Percentiles rank a stretch among this genome's conserved stretches.
Evolutionary conservation across 306 rosid genomes (phyloP).

Genomic region (Pachyrhizus erosus): DNA sequence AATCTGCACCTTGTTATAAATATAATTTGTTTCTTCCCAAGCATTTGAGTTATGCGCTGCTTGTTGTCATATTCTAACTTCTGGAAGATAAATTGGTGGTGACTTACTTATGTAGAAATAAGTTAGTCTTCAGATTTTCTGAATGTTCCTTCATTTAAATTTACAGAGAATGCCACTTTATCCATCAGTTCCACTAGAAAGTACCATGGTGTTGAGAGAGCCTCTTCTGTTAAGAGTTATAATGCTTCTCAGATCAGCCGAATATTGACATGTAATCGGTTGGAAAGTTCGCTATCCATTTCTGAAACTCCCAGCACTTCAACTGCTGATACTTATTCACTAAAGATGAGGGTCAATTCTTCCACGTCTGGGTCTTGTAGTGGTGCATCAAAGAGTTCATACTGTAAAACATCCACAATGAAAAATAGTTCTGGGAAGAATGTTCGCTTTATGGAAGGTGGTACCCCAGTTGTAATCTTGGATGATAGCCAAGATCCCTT

Average conservation of each 20-base stretch:
- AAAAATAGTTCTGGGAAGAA: constrained; percentile 56
- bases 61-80: constrained; percentile 15
- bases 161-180: constrained; percentile 52
- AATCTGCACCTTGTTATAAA: constrained; percentile 10
- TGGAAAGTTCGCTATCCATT: constrained; percentile 55
- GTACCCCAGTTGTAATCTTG: constrained; percentile 48
- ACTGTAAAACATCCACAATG: constrained; percentile 42
- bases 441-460: constrained; percentile 47
- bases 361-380: constrained; percentile 68
- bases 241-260: constrained; percentile 48
- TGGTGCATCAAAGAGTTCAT: constrained; percentile 64
- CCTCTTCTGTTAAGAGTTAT: constrained; percentile 58
- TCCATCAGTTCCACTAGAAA: constrained; percentile 53
- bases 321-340: constrained; percentile 54
- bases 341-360: constrained; percentile 68
- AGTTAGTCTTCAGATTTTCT: constrained; percentile 32
- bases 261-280: constrained; percentile 43
- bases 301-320: constrained; percentile 83
- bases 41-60: constrained; percentile 26
- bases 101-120: constrained; percentile 10
- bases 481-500: constrained; percentile 85
- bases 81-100: constrained; percentile 23
- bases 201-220: constrained; percentile 41
- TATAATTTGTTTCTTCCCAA: constrained; percentile 4
- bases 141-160: constrained; percentile 40